A percentile compares a stretch with the other conserved stretches of the same genome.
Conservation (phyloP, 306 rosid genomes). For the Lathyrus aphaca region DNA sequence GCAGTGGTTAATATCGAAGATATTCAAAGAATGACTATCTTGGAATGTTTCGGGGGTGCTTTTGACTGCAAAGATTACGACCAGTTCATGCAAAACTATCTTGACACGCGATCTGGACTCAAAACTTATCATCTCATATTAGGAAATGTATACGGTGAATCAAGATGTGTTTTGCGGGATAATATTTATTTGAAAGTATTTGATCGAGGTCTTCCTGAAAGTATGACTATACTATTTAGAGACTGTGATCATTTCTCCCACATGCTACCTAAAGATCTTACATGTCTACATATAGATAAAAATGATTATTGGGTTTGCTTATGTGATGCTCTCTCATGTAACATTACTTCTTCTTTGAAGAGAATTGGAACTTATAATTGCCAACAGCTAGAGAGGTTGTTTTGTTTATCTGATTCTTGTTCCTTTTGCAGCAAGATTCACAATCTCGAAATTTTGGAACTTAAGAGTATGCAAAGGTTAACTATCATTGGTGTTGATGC, state of each 20-base stretch:
- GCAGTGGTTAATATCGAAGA: neutral
- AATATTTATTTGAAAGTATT: neutral
- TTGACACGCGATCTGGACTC: neutral
- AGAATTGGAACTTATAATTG: fast-evolving
- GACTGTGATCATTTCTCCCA: neutral
- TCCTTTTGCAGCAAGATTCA: neutral
- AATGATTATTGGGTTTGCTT: constrained; percentile 11
- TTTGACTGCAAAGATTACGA: neutral
- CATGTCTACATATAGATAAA: fast-evolving
- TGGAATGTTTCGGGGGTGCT: constrained; percentile 5
- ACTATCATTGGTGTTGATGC: neutral
- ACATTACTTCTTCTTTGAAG: neutral
- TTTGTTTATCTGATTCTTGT: constrained; percentile 24
- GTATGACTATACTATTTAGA: neutral
- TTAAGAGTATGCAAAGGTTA: neutral
- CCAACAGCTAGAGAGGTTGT: neutral
- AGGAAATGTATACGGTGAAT: neutral
- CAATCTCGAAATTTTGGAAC: constrained; percentile 11
- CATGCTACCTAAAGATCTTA: constrained; percentile 12
- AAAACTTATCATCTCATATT: neutral
- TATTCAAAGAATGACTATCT: neutral
- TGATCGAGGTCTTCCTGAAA: neutral
- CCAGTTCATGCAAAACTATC: neutral
- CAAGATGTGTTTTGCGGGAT: neutral
- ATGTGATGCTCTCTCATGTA: neutral